Base-by-base conservation (phyloP, 371 early-diverging fungal genomes). In the Lichtheimia ornata region DNA sequence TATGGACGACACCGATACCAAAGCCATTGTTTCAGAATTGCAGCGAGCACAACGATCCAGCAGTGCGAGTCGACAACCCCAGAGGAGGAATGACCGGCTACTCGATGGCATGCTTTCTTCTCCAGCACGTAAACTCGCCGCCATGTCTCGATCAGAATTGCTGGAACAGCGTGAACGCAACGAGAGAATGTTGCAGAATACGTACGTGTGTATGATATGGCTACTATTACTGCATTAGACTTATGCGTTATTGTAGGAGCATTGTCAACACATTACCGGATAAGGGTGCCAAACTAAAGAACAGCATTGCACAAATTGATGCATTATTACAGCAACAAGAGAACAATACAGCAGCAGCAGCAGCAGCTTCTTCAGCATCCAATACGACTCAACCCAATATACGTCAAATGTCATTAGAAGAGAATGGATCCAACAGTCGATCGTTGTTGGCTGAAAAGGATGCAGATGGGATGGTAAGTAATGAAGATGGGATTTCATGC, bases 271-370 rank as follows among this genome's bases (percentile, higher is more conserved):
- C 69, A 18, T 56, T 77, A 47, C 77, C 77, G 11, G 77, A 77
- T 49, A 72, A 74, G 42, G 77, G 77, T 7, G 63, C 58, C 5
- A 77, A 77, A 45, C 42, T 77, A 17, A 69, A 65, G 35, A 59
- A 58, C 6, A 74, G 64, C 49, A 17, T 70, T 12, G 61, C 50
- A 51, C 67, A 73, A 53, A 63, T 73, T 15, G 15, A 64, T 17
- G 28, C 50, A n/a, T 17, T 63, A 17, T 35, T 73, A 24, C 22
- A 44, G 20, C 30, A 50, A 18, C 47, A 58, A 51, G 52, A 67
- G 45, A 41, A 60, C 13, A 47, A 60, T n/a, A 47, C 50, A 2
- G 27, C 47, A 30, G 35, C 22, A 42, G 22, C 22, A 22, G 22
- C 22, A 22, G 22, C 22, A 22, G 22, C 1, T 1, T 1, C 22